These are phyloP conservation scores for Chenopodium quinoa DNA, from an alignment of 148 eudicot genomes.

Conservation along the genomic window DNA sequence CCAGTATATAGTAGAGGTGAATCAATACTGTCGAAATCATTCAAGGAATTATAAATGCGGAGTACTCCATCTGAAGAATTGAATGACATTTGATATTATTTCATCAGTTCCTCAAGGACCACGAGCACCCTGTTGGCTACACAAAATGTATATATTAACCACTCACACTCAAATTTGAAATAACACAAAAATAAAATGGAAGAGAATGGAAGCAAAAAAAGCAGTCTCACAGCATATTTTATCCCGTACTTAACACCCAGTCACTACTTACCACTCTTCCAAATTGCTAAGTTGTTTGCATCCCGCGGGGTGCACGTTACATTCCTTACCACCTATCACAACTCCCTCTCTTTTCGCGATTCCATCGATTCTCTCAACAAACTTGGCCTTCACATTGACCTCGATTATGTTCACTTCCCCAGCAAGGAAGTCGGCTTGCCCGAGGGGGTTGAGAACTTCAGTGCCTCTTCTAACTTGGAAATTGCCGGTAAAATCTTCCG, in stretches of 20 bases:
- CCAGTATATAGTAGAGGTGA: no score
- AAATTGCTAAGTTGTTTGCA: slow-evolving; percentile 4
- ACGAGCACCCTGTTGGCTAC: no score
- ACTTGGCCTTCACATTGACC: not conserved
- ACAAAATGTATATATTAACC: no score
- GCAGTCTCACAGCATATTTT: not conserved
- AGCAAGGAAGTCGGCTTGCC: slow-evolving; percentile 6
- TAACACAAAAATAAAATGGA: no score
- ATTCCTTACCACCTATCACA: slow-evolving; percentile 1
- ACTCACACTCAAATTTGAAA: no score
- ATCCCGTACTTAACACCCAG: not conserved
- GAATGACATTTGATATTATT: no score
- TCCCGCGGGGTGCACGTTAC: slow-evolving; percentile 5
- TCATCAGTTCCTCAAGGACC: no score
- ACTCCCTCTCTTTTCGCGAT: not conserved
- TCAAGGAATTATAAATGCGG: no score
- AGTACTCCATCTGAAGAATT: no score
- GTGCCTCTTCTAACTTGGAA: not conserved
- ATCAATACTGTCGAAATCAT: no score
- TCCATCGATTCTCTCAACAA: not conserved
- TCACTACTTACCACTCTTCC: not conserved
- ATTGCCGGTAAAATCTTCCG: not conserved
- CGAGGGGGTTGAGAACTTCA: not conserved
- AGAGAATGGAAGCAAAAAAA: no score
- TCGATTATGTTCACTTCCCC: not conserved